Base-by-base conservation (phyloP, 2,329 filamentous ascomycete genomes). In the Colletotrichum zoysiae region DNA sequence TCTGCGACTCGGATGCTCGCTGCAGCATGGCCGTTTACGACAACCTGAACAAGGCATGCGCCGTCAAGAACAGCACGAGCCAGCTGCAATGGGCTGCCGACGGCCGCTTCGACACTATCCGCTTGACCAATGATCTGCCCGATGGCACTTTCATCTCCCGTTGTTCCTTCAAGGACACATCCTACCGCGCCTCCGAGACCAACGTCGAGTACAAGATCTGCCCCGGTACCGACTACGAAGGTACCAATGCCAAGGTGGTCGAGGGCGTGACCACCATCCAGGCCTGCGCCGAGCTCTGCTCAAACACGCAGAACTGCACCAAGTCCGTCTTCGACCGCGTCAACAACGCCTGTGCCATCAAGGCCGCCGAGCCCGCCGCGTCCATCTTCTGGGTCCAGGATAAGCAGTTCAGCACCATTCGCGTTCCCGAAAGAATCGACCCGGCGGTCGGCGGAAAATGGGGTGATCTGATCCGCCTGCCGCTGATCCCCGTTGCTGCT, bases 401-500 rank as follows among this genome's bases (percentile, higher is more conserved):
- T 67, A 73, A 66, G 51, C 68, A 66, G 55, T 75, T 74, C 68
- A 66, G 65, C 51, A 74, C 76, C 30, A 74, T 74, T 57, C 78
- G 79, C 3, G 76, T 76, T 20, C 78, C 72, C n/a, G 70, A 74
- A 11, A 18, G 38, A 48, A 61, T 59, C 59, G 55, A 60, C 33
- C 63, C 67, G 20, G 76, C 77, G 26, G 77, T 74, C 12, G 60
- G 74, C 51, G 76, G 76, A 18, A 69, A 72, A 35, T 78, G 77
- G 77, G 75, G 75, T 11, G 76, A 78, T 23, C 26, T 78, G 26
- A 71, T 78, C 46, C 68, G 75, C 16, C 63, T 78, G 44, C 76
- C 77, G 38, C 57, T 78, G 40, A 76, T 78, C 53, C 77, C 77
- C 6, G 77, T 78, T 38, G 76, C 77, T n/a, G 76, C 76, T 14